A percentile compares a stretch with the other conserved stretches of the same genome.
Conservation (phyloP, 2,329 filamentous ascomycete species). For the Epichloe coenophiala region DNA sequence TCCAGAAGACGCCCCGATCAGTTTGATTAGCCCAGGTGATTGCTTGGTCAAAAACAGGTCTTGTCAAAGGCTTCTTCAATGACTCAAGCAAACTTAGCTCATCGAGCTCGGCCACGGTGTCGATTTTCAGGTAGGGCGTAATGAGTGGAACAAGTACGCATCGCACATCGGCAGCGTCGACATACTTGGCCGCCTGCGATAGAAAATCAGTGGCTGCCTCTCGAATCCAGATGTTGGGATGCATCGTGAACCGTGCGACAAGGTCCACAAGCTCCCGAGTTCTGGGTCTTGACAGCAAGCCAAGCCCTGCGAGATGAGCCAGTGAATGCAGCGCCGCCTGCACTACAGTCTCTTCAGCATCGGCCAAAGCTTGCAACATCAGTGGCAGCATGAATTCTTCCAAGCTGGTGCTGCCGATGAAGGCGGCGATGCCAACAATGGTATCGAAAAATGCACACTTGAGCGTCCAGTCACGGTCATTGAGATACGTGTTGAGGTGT, state of each 20-base stretch:
- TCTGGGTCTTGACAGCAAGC: constrained; percentile 70
- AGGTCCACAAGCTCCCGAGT: constrained; percentile 82
- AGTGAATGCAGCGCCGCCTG: constrained; percentile 81
- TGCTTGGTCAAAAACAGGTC: constrained; percentile 72
- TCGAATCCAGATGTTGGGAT: constrained; percentile 90
- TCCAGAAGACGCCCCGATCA: constrained; percentile 82
- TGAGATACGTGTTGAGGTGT: constrained; percentile 92
- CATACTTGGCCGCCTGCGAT: constrained; percentile 57
- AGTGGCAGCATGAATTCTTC: constrained; percentile 93
- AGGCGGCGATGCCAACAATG: constrained; percentile 82
- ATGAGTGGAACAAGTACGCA: constrained; percentile 75
- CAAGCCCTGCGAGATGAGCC: constrained; percentile 75
- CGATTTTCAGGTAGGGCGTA: constrained; percentile 66
- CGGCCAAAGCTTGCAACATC: constrained; percentile 88
- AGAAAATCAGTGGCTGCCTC: constrained; percentile 81
- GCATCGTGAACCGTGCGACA: constrained; percentile 73
- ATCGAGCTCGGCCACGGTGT: constrained; percentile 50
- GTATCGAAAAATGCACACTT: constrained; percentile 96
- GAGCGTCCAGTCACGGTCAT: constrained; percentile 90
- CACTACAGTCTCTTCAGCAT: constrained; percentile 87
- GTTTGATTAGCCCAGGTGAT: constrained; percentile 73
- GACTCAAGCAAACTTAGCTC: constrained; percentile 67
- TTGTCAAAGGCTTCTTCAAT: constrained; percentile 67
- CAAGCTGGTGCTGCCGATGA: constrained; percentile 75
- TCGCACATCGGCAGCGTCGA: constrained; percentile 68